A percentile compares a stretch with the other conserved stretches of the same genome.
These are phyloP conservation scores for Retiboletus flavoniger DNA, from an alignment of 1,284 basidiomycete genomes.

Conservation along the genomic window DNA sequence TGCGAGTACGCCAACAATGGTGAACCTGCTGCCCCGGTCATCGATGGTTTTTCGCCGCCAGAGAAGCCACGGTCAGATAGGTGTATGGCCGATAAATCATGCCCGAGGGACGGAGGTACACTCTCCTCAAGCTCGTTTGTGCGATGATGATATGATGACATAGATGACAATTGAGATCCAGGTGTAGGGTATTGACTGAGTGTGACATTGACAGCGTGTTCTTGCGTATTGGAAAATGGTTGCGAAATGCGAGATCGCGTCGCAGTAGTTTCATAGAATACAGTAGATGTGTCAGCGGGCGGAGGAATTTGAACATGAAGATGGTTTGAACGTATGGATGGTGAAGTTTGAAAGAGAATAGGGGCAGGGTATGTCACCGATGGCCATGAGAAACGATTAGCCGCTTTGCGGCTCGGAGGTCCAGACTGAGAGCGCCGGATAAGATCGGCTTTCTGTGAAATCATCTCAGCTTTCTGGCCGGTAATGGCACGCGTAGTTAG, in stretches of 20 bases:
- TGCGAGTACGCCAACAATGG: conserved; percentile 21
- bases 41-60: conserved; percentile 3
- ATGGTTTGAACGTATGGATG: conserved; percentile 36
- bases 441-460: conserved; percentile 35
- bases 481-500: conserved; percentile 16
- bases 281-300: conserved; percentile 46
- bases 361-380: conserved; percentile 32
- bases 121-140: conserved; percentile 15
- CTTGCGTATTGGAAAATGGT: conserved; percentile 17
- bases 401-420: conserved; percentile 35
- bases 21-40: conserved; percentile 8
- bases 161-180: conserved; percentile 43
- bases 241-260: conserved; percentile 29
- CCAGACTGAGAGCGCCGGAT: conserved; percentile 44
- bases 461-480: conserved; percentile 27
- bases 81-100: conserved; percentile 19
- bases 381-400: conserved; percentile 39
- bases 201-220: conserved; percentile 26
- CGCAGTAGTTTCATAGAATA: conserved; percentile 57
- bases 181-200: conserved; percentile 41
- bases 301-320: conserved; percentile 32
- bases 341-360: conserved; percentile 44
- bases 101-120: conserved; percentile 21
- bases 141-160: conserved; percentile 30
- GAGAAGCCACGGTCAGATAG: conserved; percentile 18